Evolutionary conservation across 78 protist species (phyloP).

Genomic region (Dictyostelium intermedium): DNA sequence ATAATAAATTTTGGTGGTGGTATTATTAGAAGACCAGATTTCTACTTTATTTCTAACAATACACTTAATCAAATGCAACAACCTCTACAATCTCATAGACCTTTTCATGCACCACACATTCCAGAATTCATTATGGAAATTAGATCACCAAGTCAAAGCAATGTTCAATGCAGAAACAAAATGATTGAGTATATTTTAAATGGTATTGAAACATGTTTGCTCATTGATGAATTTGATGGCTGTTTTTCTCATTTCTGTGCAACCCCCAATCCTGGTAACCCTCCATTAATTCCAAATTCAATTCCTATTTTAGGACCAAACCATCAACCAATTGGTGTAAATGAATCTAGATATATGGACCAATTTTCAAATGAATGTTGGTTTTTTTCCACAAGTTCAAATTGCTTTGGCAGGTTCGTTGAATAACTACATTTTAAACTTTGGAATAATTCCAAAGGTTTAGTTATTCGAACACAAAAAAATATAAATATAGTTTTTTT

Average conservation of each 20-base stretch:
- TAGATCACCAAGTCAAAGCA: not conserved
- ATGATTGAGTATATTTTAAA: not conserved
- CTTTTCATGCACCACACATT: not conserved
- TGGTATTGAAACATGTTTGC: not conserved
- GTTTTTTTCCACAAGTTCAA: not conserved
- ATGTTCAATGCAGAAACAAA: not conserved
- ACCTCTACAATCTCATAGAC: not conserved
- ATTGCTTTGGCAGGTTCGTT: not conserved
- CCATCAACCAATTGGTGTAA: not conserved
- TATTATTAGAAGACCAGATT: not conserved
- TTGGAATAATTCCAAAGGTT: not conserved
- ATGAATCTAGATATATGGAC: not conserved
- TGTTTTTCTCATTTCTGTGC: not conserved
- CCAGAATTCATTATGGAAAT: not conserved
- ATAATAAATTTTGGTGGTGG: not conserved
- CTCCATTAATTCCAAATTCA: not conserved
- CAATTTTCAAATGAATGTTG: not conserved
- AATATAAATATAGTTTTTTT: no score
- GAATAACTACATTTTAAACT: not conserved
- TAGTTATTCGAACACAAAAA: no score
- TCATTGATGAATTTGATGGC: not conserved
- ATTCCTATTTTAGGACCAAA: not conserved
- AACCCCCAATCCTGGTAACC: not conserved
- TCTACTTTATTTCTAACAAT: not conserved
- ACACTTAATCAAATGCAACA: not conserved